A percentile compares a stretch with the other conserved stretches of the same genome.
These are phyloP conservation scores for Amoebophrya sp. DNA, from an alignment of 169 alveolate species.

Conservation along the genomic window DNA sequence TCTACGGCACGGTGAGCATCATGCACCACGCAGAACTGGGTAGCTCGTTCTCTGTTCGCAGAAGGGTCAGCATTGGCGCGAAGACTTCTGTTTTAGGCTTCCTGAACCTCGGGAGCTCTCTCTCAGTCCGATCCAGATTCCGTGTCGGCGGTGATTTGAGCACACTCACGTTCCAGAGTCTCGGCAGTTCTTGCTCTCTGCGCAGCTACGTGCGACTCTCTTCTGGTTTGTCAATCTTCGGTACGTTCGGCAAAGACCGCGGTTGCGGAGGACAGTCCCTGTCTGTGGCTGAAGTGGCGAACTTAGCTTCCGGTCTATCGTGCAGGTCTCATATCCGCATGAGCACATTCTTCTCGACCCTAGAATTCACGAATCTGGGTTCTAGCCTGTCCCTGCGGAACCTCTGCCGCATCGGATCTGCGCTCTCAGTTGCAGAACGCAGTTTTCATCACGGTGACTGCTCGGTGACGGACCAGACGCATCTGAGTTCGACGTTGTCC, in stretches of 20 bases:
- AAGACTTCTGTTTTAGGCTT: background rate
- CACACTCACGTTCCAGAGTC: background rate
- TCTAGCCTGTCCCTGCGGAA: background rate
- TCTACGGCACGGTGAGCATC: background rate
- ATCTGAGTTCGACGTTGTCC: background rate
- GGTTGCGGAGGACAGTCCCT: background rate
- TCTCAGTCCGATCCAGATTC: background rate
- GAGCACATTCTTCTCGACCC: background rate
- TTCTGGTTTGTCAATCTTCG: background rate
- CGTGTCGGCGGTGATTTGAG: background rate
- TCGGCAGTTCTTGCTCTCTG: background rate
- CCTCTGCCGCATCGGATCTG: background rate
- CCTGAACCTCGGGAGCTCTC: background rate
- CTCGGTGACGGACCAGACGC: background rate
- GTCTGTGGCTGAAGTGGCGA: background rate
- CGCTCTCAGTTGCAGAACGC: background rate
- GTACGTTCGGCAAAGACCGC: background rate
- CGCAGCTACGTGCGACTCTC: background rate
- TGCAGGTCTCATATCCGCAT: background rate
- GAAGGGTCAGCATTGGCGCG: background rate
- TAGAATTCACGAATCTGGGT: background rate
- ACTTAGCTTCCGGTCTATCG: background rate
- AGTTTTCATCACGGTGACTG: background rate
- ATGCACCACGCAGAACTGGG: background rate
- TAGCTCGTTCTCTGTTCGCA: background rate